These are phyloP conservation scores for Sisymbrium altissimum DNA, from an alignment of 345 rosid genomes.

Conservation along the genomic window DNA sequence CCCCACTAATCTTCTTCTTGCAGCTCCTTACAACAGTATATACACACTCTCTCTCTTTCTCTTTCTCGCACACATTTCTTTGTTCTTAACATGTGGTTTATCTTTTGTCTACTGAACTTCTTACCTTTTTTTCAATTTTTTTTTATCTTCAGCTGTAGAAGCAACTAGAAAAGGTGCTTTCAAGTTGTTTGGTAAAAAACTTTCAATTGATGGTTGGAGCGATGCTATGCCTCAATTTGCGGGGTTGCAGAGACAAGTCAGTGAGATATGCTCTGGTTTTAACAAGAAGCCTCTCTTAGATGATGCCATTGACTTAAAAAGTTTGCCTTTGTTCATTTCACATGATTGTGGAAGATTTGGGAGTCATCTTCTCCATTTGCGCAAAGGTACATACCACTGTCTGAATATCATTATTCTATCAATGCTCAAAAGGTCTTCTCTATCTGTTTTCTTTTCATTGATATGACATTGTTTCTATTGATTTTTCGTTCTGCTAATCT, in stretches of 20 bases:
- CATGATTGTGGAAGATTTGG: conserved; percentile 44
- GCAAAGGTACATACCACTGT: conserved; percentile 42
- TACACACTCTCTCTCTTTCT: background rate
- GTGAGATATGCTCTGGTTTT: conserved; percentile 42
- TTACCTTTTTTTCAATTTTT: background rate
- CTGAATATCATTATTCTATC: background rate
- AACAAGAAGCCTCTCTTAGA: conserved; percentile 35
- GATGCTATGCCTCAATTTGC: conserved; percentile 38
- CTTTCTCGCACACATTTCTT: background rate
- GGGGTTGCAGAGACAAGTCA: conserved; percentile 48
- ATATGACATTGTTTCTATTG: background rate
- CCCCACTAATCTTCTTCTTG: conserved; percentile 63
- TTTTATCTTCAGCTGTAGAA: conserved; percentile 39
- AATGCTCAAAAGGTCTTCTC: background rate
- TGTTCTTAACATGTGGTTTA: too few relatives aligned
- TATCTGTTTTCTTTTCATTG: background rate
- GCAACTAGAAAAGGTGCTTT: conserved; percentile 47
- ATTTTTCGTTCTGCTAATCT: background rate
- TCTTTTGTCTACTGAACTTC: too few relatives aligned
- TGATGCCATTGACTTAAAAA: conserved; percentile 33
- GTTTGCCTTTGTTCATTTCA: conserved; percentile 37
- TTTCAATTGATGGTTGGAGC: conserved; percentile 41
- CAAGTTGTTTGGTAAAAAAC: conserved; percentile 33
- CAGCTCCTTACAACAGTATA: conserved; percentile 57
- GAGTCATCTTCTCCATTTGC: conserved; percentile 36